Percentiles rank a stretch among this genome's conserved stretches.
These are phyloP conservation scores for Volvox africanus DNA, from an alignment of 139 green algal species.

Conservation along the genomic window DNA sequence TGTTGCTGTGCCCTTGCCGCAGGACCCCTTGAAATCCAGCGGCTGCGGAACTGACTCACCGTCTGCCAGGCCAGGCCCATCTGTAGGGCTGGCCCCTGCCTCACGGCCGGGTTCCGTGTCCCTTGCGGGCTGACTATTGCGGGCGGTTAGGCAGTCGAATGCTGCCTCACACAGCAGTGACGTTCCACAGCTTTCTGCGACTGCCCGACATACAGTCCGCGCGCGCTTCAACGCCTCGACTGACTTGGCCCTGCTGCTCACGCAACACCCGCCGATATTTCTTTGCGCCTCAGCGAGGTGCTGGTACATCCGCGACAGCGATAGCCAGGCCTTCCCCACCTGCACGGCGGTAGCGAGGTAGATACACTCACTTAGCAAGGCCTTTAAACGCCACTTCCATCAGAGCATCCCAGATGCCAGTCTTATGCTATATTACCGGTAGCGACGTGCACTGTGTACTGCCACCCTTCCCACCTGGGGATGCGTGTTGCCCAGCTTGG, in stretches of 20 bases:
- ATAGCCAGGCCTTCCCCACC: constrained; percentile 59
- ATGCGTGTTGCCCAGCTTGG: constrained; percentile 40
- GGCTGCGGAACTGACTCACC: too few species aligned
- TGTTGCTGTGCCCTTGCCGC: background rate
- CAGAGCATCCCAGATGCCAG: too few species aligned
- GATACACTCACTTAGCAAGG: too few species aligned
- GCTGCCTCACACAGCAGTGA: constrained; percentile 1
- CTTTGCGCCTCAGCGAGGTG: constrained; percentile 39
- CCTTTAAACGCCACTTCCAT: too few species aligned
- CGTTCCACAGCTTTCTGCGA: background rate
- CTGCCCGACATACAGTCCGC: constrained; percentile 29
- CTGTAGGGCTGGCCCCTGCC: background rate
- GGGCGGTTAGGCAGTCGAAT: constrained; percentile 32
- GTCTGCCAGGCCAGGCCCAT: background rate
- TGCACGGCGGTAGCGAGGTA: background rate
- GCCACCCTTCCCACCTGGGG: constrained; percentile 37
- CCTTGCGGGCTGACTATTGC: background rate
- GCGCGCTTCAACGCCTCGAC: constrained; percentile 45
- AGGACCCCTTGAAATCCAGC: background rate
- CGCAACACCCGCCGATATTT: background rate
- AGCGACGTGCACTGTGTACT: background rate
- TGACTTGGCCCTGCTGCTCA: constrained; percentile 1
- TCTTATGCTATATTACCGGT: too few species aligned
- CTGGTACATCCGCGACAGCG: constrained; percentile 57
- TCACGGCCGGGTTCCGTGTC: background rate